Percentiles rank a stretch among this genome's conserved stretches.
phyloP scores from a whole-genome alignment of 345 rosid genomes.

The Reutealis trisperma region DNA sequence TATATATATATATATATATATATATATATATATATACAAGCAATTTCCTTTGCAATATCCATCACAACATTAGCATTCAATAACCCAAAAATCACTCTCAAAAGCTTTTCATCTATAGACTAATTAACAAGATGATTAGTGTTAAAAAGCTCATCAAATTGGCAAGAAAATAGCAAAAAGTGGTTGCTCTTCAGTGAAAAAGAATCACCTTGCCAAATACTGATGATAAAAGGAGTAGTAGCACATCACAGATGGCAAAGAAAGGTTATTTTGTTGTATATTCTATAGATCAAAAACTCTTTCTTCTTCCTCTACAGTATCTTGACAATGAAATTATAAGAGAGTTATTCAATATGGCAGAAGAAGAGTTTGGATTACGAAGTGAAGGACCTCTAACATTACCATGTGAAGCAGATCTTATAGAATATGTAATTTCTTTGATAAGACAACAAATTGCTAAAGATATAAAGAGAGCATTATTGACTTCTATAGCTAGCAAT shows the following conservation, averaged over 20 bases:
- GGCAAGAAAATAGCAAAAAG: constrained; percentile 13
- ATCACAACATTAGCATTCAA: not conserved
- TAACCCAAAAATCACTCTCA: not conserved
- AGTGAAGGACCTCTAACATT: constrained; percentile 8
- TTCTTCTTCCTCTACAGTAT: constrained; percentile 15
- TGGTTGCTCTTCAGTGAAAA: not conserved
- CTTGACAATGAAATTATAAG: not conserved
- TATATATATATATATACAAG: too few species aligned
- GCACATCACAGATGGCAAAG: not conserved
- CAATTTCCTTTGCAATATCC: not conserved
- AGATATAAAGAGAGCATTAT: constrained; percentile 11
- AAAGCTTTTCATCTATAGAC: not conserved
- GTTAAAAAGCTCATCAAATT: not conserved
- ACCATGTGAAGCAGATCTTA: constrained; percentile 12
- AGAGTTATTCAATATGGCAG: constrained; percentile 15
- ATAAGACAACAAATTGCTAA: not conserved
- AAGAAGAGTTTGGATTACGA: constrained; percentile 19
- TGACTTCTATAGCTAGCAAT: not conserved
- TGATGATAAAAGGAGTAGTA: not conserved
- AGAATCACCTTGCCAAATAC: not conserved
- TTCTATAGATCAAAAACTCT: constrained; percentile 3
- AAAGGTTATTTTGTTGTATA: constrained; percentile 17
- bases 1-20: too few species aligned
- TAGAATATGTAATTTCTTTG: constrained; percentile 6
- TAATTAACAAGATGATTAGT: constrained; percentile 1